Base-by-base conservation (phyloP, 345 rosid species). In the Populus davidiana region DNA sequence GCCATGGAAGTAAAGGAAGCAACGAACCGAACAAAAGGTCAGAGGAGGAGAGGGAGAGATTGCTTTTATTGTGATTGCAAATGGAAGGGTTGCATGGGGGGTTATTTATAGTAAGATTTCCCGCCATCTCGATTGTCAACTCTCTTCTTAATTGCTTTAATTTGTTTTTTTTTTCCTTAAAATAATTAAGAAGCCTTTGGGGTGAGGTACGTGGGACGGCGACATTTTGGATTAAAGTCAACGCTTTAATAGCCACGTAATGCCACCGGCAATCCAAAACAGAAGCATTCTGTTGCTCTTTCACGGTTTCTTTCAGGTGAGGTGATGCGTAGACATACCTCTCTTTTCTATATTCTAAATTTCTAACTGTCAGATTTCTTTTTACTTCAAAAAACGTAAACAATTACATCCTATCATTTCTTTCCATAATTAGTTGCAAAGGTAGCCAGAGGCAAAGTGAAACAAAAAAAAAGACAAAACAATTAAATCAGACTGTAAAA, bases 1-100 rank as follows among this genome's bases (percentile, higher is more conserved):
- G 90, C 97, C 98, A 94, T 94, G 81, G 52, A 8, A 68, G 47
- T 25, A 31, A 36, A 77, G 50, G 33, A 78, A 80, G 21, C 6
- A 79, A 38, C 2, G 13, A 17, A 11, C 8, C 2, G 7, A 13
- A 41, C 14, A 1, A 10, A 25, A 41, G 16, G 39, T 17, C 38
- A 62, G 36, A 50, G 75, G 66, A 44, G 61, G 44, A 29, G 59
- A 14, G 20, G 43, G 67, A 33, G 35, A 33, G 35, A 33, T 33
- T 33, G 52, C 23, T 56, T 31, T 35, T 70, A 16, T 31, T 64
- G 43, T 70, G 73, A 25, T 69, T 39, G 56, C 31, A 71, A n/a
- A 0, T 8, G 66, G 25, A 3, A n/a, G 3, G 69, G 31, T n/a
- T 41, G 61, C 21, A n/a, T 23, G 8, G 83, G 59, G 20, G 75